Conservation (phyloP, 495 filamentous ascomycete genomes). For the Podospora pseudoanserina region DNA sequence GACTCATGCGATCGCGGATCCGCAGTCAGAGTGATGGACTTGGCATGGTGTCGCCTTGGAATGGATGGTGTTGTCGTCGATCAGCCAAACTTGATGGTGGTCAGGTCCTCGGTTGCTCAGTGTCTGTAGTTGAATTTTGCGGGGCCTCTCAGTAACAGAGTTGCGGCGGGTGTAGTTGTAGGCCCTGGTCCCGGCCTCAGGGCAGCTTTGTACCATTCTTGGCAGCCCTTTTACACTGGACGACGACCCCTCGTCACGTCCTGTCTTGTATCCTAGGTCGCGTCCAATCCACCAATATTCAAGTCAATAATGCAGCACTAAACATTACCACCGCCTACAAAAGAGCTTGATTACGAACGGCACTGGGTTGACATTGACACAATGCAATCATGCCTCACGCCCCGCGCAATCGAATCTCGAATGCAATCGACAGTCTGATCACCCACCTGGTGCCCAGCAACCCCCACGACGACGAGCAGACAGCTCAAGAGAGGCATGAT, state of each 20-base stretch:
- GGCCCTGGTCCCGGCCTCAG: not conserved
- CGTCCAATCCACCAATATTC: not conserved
- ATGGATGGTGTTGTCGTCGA: slow-evolving; percentile 27
- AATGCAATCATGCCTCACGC: slow-evolving; percentile 45
- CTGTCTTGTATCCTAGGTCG: slow-evolving; percentile 21
- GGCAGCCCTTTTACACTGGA: slow-evolving; percentile 14
- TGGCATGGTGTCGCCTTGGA: slow-evolving; percentile 31
- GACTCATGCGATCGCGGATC: slow-evolving; percentile 39
- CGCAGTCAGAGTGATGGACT: slow-evolving; percentile 37
- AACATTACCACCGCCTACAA: not conserved
- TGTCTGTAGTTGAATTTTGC: slow-evolving; percentile 30
- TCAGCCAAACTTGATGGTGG: slow-evolving; percentile 12
- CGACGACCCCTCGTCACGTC: slow-evolving; percentile 9
- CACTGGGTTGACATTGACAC: slow-evolving; percentile 16
- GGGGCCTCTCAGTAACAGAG: slow-evolving; percentile 19
- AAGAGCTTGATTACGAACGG: not conserved
- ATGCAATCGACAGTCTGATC: slow-evolving; percentile 56
- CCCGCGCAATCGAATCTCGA: slow-evolving; percentile 45
- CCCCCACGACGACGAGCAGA: slow-evolving; percentile 47
- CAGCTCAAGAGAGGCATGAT: slow-evolving; percentile 49
- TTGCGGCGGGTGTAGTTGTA: not conserved
- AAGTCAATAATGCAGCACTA: not conserved
- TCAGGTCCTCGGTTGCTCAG: slow-evolving; percentile 24
- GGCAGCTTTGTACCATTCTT: slow-evolving; percentile 9
- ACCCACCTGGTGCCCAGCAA: slow-evolving; percentile 49